Conservation (phyloP, 2,329 filamentous ascomycete genomes). For the Apiospora pterosperma region DNA sequence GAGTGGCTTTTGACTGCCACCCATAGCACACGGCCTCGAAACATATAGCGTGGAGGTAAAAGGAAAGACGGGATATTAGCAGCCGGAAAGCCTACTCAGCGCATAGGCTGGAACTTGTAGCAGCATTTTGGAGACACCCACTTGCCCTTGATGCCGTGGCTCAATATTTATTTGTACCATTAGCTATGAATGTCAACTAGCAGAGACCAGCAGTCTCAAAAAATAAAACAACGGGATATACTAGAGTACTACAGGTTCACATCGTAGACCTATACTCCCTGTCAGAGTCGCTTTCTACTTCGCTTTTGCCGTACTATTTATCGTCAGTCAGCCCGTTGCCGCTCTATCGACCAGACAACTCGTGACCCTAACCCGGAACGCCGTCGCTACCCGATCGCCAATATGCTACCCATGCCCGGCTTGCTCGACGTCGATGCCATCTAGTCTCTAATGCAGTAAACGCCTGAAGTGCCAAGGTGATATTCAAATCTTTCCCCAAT, state of each 20-base stretch:
- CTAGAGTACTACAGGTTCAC: neutral
- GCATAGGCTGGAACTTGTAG: neutral
- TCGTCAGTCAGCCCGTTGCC: neutral
- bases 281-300: neutral
- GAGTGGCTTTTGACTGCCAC: neutral
- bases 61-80: neutral
- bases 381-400: neutral
- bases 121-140: neutral
- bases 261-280: neutral
- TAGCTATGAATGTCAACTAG: neutral
- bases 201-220: neutral
- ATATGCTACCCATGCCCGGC: neutral
- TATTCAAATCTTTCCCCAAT: neutral
- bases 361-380: neutral
- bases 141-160: neutral
- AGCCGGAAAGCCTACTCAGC: neutral
- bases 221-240: neutral
- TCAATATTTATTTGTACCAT: slow-evolving; percentile 1
- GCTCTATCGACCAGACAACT: neutral
- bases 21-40: neutral
- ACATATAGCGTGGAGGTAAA: neutral
- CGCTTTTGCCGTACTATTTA: neutral
- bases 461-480: neutral
- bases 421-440: neutral
- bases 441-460: slow-evolving; percentile 3